phyloP scores from a whole-genome alignment of 169 alveolate species.

The Plasmodium yoelii region DNA sequence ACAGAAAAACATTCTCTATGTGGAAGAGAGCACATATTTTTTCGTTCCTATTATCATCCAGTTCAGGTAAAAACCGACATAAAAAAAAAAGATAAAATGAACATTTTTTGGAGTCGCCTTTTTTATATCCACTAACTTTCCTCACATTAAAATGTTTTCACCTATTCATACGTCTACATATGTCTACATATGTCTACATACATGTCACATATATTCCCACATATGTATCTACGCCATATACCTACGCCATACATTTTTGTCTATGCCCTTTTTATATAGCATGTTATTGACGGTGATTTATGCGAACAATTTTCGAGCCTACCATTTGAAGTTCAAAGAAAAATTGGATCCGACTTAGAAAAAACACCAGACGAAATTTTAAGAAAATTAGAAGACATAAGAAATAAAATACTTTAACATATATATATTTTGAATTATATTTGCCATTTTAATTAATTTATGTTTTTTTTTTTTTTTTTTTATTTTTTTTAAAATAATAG shows the following conservation, averaged over 20 bases:
- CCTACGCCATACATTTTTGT: too few species aligned
- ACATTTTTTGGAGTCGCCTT: neutral
- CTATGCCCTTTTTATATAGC: slow-evolving; percentile 47
- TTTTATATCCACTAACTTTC: neutral
- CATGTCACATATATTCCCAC: too few species aligned
- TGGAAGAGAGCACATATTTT: slow-evolving; percentile 90
- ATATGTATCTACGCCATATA: too few species aligned
- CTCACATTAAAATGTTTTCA: too few species aligned
- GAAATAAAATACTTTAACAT: slow-evolving; percentile 91
- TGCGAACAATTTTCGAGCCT: slow-evolving; percentile 93
- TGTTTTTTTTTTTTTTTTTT: too few species aligned
- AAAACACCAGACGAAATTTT: slow-evolving; percentile 93
- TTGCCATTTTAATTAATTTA: neutral
- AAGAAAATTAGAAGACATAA: slow-evolving; percentile 95
- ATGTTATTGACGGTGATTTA: slow-evolving; percentile 98
- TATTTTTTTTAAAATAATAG: too few species aligned
- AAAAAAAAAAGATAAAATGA: neutral
- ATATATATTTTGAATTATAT: neutral
- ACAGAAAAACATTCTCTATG: slow-evolving; percentile 95
- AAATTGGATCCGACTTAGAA: slow-evolving; percentile 93
- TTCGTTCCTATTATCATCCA: slow-evolving; percentile 89
- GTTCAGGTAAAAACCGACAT: slow-evolving; percentile 80
- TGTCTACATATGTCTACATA: too few species aligned
- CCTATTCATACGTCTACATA: too few species aligned
- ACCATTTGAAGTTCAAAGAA: slow-evolving; percentile 88